Evolutionary conservation across 305 asterid genomes (phyloP), one percentile per base, ranked within the genome.

Genomic region (Euphrasia arctica): DNA sequence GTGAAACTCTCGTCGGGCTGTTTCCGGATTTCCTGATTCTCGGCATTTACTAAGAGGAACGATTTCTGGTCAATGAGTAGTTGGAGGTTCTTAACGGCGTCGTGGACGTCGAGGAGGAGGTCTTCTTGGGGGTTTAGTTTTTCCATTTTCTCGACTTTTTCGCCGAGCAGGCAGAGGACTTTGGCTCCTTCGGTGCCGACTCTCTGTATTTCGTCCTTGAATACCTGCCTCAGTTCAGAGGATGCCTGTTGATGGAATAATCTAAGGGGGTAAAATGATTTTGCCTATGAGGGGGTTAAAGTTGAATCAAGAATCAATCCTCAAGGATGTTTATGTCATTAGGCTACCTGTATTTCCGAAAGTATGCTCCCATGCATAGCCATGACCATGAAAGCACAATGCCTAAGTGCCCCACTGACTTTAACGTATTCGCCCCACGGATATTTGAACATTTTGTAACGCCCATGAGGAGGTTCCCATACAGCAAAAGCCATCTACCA

Each of bases 391-490:
- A 87, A 90, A 34, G 97, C 92, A 59, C 95, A 87, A 68, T 90
- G 92, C 82, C 97, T 77, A 61, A 90, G 54, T 57, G 95, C 87
- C 62, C 97, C 97, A 28, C 95, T 87, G 57, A 87, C 90, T 85
- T 81, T 90, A 34, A 88, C 86, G 57, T 82, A 90, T 25, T 81
- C 89, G 14, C 74, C 65, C 97, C 95, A 87, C n/a, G 95, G 95
- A 69, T 90, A 87, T 22, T 71, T 82, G 67, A 87, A 75, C 92
- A 85, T 87, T 70, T 66, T 87, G 77, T 90, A 90, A 27, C 86
- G 95, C 42, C 95, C 97, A 64, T 87, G 97, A 66, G 95, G 97
- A 0, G 97, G 95, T 77, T 90, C 95, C 97, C 97, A 90, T 43
- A 79, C 71, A 54, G 95, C 95, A 74, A 85, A 90, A 67, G 75